These are phyloP conservation scores for Platanthera zijinensis DNA, from an alignment of 106 monocot genomes.

Conservation along the genomic window DNA sequence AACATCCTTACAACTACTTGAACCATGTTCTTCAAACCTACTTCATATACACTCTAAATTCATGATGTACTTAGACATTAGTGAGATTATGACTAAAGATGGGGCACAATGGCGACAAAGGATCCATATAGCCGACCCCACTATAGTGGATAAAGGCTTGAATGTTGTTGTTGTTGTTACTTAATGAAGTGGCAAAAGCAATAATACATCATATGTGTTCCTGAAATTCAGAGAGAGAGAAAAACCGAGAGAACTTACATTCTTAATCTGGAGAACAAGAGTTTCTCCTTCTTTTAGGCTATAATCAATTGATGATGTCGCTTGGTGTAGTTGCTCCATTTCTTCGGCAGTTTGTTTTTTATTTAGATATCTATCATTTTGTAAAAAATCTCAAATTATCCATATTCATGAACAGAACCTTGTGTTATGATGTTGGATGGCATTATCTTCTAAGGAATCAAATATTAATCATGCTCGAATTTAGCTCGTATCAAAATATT, in stretches of 20 bases:
- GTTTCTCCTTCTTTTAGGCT: conserved; percentile 98
- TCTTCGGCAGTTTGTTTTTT: conserved; percentile 97
- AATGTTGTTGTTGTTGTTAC: not conserved
- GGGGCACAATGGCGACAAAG: too few relatives aligned
- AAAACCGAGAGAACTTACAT: conserved; percentile 40
- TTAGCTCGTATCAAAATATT: too few relatives aligned
- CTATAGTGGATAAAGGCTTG: too few relatives aligned
- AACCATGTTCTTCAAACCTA: not conserved
- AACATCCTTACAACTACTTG: not conserved
- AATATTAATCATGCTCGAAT: not conserved
- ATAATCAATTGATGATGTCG: conserved; percentile 80
- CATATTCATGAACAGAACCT: not conserved
- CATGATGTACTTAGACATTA: too few relatives aligned
- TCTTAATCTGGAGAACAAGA: conserved; percentile 80
- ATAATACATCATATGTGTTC: not conserved
- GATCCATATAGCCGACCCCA: too few relatives aligned
- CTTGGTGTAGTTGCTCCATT: conserved; percentile 86
- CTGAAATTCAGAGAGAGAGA: not conserved
- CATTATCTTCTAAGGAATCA: not conserved
- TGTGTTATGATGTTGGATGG: not conserved
- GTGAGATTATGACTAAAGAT: too few relatives aligned
- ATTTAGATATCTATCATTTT: conserved; percentile 64
- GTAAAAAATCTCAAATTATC: conserved; percentile 54
- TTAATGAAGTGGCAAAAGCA: not conserved
- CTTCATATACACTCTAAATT: not conserved